Evolutionary conservation across 1,284 basidiomycete species (phyloP).

Genomic region (Malassezia japonica): DNA sequence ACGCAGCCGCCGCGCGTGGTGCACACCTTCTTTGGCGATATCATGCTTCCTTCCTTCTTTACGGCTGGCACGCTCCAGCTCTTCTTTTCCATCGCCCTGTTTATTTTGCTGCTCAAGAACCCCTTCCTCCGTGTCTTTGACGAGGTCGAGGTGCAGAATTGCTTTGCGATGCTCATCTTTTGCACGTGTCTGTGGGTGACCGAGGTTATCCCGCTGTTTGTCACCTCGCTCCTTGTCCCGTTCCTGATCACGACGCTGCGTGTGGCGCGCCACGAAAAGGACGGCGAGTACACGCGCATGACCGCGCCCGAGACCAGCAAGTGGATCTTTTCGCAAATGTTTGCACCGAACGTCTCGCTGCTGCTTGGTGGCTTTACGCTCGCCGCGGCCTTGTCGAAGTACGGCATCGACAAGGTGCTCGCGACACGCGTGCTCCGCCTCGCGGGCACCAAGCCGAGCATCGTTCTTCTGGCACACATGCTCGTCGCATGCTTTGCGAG

Average conservation of each 20-base stretch:
- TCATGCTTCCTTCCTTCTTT: conserved; percentile 32
- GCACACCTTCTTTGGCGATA: conserved; percentile 28
- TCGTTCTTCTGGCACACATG: conserved; percentile 89
- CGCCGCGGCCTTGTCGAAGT: conserved; percentile 89
- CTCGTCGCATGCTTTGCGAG: conserved; percentile 90
- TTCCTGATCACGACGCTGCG: conserved; percentile 76
- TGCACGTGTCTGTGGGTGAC: conserved; percentile 93
- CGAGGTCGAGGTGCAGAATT: conserved; percentile 71
- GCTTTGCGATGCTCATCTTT: conserved; percentile 79
- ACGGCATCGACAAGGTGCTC: conserved; percentile 79
- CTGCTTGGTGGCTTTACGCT: conserved; percentile 84
- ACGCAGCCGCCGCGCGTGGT: conserved; percentile 6
- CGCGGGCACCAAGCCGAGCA: conserved; percentile 76
- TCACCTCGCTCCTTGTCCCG: conserved; percentile 83
- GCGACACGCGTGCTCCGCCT: conserved; percentile 84
- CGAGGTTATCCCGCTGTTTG: conserved; percentile 93
- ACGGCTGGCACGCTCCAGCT: conserved; percentile 42
- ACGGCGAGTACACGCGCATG: conserved; percentile 52
- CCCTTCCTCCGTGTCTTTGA: conserved; percentile 50
- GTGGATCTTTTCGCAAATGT: conserved; percentile 60
- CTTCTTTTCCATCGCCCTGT: conserved; percentile 30
- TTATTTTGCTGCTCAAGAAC: conserved; percentile 38
- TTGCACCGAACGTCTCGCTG: conserved; percentile 78
- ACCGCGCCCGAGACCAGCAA: conserved; percentile 67
- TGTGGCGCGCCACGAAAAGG: conserved; percentile 62